Evolutionary conservation across 1,284 basidiomycete species (phyloP), one percentile per base, ranked within the genome.

Genomic region (Fomitopsis betulina): DNA sequence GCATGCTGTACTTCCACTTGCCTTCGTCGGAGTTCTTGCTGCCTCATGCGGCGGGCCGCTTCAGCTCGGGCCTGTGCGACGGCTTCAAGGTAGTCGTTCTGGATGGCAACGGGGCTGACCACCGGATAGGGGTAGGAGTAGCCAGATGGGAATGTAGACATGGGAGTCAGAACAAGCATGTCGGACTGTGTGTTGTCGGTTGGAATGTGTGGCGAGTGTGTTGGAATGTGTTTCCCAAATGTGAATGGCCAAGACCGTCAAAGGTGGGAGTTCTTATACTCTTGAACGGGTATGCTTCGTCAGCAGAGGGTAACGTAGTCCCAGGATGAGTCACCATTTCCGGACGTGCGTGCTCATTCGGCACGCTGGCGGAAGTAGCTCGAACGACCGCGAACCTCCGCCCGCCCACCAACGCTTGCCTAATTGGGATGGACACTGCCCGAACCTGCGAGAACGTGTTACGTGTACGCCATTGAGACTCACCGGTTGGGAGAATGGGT

Each of bases 131-230:
- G 13, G n/a, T 56, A 39, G 35, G 5, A 3, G 40, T 55, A 60
- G 40, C 52, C 56, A 23, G 56, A 59, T 40, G 51, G 59, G 35
- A 62, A 58, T 15, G 57, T 54, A 15, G 58, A 62, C 21, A 58
- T 47, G 3, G 63, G 62, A 19, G 63, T 60, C 55, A 67, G 56
- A 40, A 63, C 59, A 33, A 64, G 61, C 66, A 68, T 67, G 53
- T n/a, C 47, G 47, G 17, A 17, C 4, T 50, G 30, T 58, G 39
- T 32, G 43, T 21, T 17, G 53, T 23, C 13, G 30, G 23, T 30
- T 30, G 33, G 50, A 35, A 52, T 12, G 37, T 21, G 52, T 19
- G 15, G 53, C 32, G 42, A n/a, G 9, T 43, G 35, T 42, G 32
- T 39, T 15, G 43, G 42, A 57, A 19, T 27, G 38, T 43, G 33